A percentile compares a stretch with the other conserved stretches of the same genome.
Conservation (phyloP, 2,329 filamentous ascomycete species). For the Colletotrichum sp. region DNA sequence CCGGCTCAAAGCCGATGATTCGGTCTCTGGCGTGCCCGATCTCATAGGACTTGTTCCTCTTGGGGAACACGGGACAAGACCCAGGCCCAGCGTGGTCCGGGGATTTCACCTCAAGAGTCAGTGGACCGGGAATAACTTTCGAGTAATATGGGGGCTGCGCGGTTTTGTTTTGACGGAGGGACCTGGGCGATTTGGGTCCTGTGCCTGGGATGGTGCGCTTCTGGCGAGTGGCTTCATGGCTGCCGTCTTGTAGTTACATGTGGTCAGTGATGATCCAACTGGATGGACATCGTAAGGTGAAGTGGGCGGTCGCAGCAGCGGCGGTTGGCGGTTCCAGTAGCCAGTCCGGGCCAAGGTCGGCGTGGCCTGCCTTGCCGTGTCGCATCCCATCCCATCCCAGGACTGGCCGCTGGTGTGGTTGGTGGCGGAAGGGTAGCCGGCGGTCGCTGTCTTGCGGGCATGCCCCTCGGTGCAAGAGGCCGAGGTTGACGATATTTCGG, state of each 20-base stretch:
- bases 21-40: neutral
- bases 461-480: conserved; percentile 1
- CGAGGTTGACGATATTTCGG: conserved; percentile 11
- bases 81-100: neutral
- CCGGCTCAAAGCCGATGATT: neutral
- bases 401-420: neutral
- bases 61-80: neutral
- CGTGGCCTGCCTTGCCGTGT: neutral
- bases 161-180: neutral
- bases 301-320: neutral
- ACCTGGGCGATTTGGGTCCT: neutral
- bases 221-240: neutral
- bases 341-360: conserved; percentile 1
- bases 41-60: neutral
- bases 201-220: neutral
- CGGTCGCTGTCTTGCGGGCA: neutral
- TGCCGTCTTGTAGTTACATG: neutral
- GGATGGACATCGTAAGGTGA: neutral
- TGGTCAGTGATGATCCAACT: neutral
- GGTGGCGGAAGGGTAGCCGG: neutral
- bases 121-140: conserved; percentile 3
- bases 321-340: neutral
- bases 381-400: neutral
- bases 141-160: neutral
- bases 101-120: neutral